Percentiles rank a stretch among this genome's conserved stretches.
phyloP scores from a whole-genome alignment of 1,139 yeast species.

The Pichia sp. region DNA sequence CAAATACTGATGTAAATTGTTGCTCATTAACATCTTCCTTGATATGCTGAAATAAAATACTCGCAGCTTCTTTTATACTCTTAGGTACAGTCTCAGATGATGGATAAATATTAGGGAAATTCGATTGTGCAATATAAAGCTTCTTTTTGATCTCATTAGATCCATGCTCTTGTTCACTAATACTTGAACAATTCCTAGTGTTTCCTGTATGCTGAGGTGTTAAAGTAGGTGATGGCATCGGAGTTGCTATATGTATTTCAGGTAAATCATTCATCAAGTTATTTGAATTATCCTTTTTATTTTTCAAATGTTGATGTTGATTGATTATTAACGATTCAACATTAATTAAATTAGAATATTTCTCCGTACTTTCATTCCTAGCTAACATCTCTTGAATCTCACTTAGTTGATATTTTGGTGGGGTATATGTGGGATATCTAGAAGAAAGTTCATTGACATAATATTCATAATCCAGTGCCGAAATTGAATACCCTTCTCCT shows the following conservation, averaged over 20 bases:
- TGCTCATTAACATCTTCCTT: slow-evolving; percentile 57
- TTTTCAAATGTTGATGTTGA: slow-evolving; percentile 25
- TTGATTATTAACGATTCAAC: slow-evolving; percentile 33
- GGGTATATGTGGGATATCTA: slow-evolving; percentile 64
- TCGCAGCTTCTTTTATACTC: slow-evolving; percentile 74
- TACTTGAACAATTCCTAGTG: slow-evolving; percentile 27
- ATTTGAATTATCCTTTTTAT: slow-evolving; percentile 3
- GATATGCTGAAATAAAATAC: slow-evolving; percentile 53
- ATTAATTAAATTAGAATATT: slow-evolving; percentile 34
- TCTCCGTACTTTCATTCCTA: slow-evolving; percentile 15
- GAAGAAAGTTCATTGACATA: slow-evolving; percentile 68
- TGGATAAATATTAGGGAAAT: slow-evolving; percentile 77
- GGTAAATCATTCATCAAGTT: slow-evolving; percentile 32
- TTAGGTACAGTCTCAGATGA: slow-evolving; percentile 44
- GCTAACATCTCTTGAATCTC: slow-evolving; percentile 40
- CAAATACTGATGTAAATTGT: slow-evolving; percentile 35
- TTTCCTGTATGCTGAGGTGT: slow-evolving; percentile 41
- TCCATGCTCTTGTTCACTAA: slow-evolving; percentile 29
- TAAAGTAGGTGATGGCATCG: slow-evolving; percentile 77
- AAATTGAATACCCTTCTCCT: slow-evolving; percentile 24
- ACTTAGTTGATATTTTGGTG: slow-evolving; percentile 42
- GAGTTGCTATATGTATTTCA: slow-evolving; percentile 73
- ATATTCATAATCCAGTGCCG: slow-evolving; percentile 75
- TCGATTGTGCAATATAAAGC: slow-evolving; percentile 71
- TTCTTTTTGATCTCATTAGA: slow-evolving; percentile 63